A percentile compares a stretch with the other conserved stretches of the same genome.
Evolutionary conservation across 2,329 filamentous ascomycete genomes (phyloP).

Genomic region (Pseudogymnoascus sp.): DNA sequence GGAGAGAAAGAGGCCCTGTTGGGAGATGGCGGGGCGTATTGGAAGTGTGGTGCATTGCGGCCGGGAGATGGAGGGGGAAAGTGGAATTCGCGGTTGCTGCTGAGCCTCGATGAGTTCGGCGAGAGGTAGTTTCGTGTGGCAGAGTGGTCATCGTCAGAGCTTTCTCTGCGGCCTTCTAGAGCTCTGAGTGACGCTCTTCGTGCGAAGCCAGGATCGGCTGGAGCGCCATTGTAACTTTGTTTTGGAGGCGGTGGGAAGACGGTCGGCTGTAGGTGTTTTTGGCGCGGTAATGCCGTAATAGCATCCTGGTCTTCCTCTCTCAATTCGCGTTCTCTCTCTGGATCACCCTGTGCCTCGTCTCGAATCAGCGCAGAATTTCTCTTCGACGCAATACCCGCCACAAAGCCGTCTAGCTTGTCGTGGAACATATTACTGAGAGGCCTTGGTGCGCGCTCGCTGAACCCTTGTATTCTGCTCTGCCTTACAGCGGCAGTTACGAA

Average conservation of each 20-base stretch:
- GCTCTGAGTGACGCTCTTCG: constrained; percentile 43
- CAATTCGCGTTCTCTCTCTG: constrained; percentile 71
- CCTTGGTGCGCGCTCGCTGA: constrained; percentile 44
- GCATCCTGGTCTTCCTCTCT: constrained; percentile 77
- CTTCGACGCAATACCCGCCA: constrained; percentile 79
- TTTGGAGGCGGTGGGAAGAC: constrained; percentile 23
- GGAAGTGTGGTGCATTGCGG: constrained; percentile 49
- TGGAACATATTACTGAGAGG: constrained; percentile 71
- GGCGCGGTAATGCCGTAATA: constrained; percentile 71
- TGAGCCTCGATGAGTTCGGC: constrained; percentile 15
- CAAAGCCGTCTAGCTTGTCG: constrained; percentile 80
- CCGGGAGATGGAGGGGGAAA: constrained; percentile 46
- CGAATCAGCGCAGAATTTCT: constrained; percentile 77
- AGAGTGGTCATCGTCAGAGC: constrained; percentile 35
- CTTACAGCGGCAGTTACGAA: constrained; percentile 74
- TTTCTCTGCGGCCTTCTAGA: constrained; percentile 38
- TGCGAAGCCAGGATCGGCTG: constrained; percentile 14
- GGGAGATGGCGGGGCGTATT: constrained; percentile 47
- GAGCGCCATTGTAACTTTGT: not conserved
- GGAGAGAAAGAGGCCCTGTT: constrained; percentile 25
- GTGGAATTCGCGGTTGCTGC: constrained; percentile 41
- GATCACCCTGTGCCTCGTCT: constrained; percentile 72
- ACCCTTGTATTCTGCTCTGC: constrained; percentile 18
- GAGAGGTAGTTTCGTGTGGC: constrained; percentile 31
- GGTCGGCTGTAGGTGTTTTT: constrained; percentile 55